Evolutionary conservation across 805 yeast species (phyloP), one percentile per base, ranked within the genome.

Genomic region (Maudiozyma barnettii): DNA sequence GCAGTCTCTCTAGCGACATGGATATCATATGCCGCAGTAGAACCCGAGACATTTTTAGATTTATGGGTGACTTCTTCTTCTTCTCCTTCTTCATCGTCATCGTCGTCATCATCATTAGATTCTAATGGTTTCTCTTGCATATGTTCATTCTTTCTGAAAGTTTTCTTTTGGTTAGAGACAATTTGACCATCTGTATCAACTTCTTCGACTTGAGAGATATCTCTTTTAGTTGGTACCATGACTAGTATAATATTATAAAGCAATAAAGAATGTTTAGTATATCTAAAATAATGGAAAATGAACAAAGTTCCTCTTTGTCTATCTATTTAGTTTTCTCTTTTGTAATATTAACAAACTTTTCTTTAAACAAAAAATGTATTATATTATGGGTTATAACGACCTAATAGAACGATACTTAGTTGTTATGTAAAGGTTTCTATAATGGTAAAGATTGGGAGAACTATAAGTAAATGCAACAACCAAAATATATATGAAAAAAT

Each of bases 1-100:
- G 95, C 93, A 1, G 97, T 86, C 64, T 90, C 97, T 57, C 95
- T 76, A 0, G 96, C 96, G 2, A 84, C 76, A 57, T 91, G 96
- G 41, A 91, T 80, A 49, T 93, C 96, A 55, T 87, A 90, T 0
- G 93, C 81, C 19, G 60, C 56, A 19, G 62, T 58, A 19, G 44
- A 46, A n/a, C 49, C 50, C 12, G 55, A 43, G 6, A 21, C 47
- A 14, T 45, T 46, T 23, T 50, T 45, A 3, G 22, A 20, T 16
- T 48, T 47, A 13, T 49, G 54, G 19, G 45, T 51, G 1, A 49
- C 48, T 18, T 51, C 54, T 21, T 51, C 57, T 23, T 47, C 54
- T 29, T 55, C 56, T 2, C 51, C 52, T 2, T 54, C 56, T 4
- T 48, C 52, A 2, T 54, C 53, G 5, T 46, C 54, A 14, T 56